These are phyloP conservation scores for Phytophthora constricta DNA, from an alignment of 352 stramenopile genomes.

Conservation along the genomic window DNA sequence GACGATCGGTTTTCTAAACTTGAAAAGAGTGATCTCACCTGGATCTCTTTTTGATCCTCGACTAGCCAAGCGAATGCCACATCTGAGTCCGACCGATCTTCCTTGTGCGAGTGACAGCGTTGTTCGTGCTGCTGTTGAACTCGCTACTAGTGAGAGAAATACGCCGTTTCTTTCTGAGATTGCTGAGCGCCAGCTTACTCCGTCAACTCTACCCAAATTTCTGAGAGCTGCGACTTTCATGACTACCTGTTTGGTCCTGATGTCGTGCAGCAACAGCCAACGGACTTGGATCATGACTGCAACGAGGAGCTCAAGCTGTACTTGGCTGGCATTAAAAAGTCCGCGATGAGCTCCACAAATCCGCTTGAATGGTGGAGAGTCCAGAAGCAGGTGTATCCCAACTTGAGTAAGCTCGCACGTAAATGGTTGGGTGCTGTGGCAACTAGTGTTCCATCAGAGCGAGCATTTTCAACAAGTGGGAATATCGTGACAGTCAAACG, in stretches of 20 bases:
- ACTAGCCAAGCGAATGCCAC: no score
- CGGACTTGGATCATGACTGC: no score
- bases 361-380: slow-evolving; percentile 6
- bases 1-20: neutral
- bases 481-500: slow-evolving; percentile 16
- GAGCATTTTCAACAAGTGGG: slow-evolving; percentile 16
- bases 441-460: slow-evolving; percentile 16
- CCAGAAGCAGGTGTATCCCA: slow-evolving; percentile 1
- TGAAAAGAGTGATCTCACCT: neutral
- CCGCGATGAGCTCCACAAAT: neutral
- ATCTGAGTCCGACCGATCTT: no score
- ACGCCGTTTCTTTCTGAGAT: no score
- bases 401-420: slow-evolving; percentile 1
- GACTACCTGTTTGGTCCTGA: no score
- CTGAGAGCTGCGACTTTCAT: no score
- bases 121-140: no score
- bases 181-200: no score
- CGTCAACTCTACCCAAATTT: no score
- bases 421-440: slow-evolving; percentile 16
- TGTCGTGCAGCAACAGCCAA: no score
- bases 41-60: neutral
- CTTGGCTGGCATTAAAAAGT: slow-evolving; percentile 2
- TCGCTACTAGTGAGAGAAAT: no score
- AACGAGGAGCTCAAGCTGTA: slow-evolving; percentile 9
- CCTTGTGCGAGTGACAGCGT: no score